These are phyloP conservation scores for Trichophyton verrucosum DNA, from an alignment of 2,329 filamentous ascomycete species.

Conservation along the genomic window DNA sequence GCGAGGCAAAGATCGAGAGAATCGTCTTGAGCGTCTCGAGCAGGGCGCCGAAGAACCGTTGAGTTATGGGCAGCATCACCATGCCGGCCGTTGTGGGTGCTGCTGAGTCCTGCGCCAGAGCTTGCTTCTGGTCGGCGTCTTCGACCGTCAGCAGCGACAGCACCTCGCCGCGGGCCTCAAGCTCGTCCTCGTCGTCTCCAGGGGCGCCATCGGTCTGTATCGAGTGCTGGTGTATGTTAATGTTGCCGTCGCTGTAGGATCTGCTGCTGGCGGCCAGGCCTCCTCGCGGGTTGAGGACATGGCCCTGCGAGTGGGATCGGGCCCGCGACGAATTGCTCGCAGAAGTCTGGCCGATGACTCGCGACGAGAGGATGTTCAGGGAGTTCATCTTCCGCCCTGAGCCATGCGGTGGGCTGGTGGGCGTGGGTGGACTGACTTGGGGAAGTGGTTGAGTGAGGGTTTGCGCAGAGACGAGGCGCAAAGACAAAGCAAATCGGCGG, in stretches of 20 bases:
- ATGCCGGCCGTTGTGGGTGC: background rate
- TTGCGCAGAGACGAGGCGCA: too few species aligned
- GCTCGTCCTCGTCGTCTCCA: constrained; percentile 12
- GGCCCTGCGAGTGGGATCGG: constrained; percentile 43
- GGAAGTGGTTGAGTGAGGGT: too few species aligned
- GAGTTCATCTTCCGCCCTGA: constrained; percentile 72
- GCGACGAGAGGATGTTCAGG: constrained; percentile 80
- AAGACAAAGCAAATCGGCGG: too few species aligned
- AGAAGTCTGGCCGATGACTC: constrained; percentile 54
- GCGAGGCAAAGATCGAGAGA: constrained; percentile 63
- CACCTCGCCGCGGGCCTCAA: constrained; percentile 29
- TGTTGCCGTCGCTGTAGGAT: constrained; percentile 33
- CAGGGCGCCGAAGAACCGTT: constrained; percentile 58
- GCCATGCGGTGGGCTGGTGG: constrained; percentile 28
- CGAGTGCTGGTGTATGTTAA: constrained; percentile 18
- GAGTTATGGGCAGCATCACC: constrained; percentile 42
- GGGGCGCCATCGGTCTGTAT: constrained; percentile 19
- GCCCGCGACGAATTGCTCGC: constrained; percentile 34
- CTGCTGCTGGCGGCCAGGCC: constrained; percentile 28
- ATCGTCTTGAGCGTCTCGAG: constrained; percentile 67
- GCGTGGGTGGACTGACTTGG: background rate
- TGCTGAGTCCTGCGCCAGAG: constrained; percentile 37
- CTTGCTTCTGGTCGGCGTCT: constrained; percentile 54
- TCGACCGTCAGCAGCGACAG: constrained; percentile 24
- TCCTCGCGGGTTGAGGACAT: constrained; percentile 22